phyloP scores from a whole-genome alignment of 495 filamentous ascomycete species.

The Aspergillus funiculosus region DNA sequence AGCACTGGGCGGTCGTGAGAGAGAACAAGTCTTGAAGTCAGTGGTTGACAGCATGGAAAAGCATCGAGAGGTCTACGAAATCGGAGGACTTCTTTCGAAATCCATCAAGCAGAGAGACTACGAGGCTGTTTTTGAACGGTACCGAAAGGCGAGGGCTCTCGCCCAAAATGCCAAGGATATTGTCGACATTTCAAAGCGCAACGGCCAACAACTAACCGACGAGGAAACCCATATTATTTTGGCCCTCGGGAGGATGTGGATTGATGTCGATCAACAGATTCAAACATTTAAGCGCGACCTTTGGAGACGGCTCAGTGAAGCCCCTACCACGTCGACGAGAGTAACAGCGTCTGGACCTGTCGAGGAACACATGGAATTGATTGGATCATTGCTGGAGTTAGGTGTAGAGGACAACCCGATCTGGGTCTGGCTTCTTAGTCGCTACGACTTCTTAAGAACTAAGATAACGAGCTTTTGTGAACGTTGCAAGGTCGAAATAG shows the following conservation, averaged over 20 bases:
- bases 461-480: constrained; percentile 76
- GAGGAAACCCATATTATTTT: constrained; percentile 76
- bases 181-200: constrained; percentile 46
- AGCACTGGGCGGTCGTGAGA: constrained; percentile 83
- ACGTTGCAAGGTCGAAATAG: constrained; percentile 80
- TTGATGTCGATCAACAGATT: constrained; percentile 79
- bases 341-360: constrained; percentile 42
- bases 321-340: constrained; percentile 40
- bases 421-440: constrained; percentile 86
- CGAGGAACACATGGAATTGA: constrained; percentile 86
- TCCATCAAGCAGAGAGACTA: constrained; percentile 86
- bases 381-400: constrained; percentile 78
- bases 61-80: constrained; percentile 73
- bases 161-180: constrained; percentile 65
- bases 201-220: constrained; percentile 53
- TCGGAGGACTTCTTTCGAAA: constrained; percentile 69
- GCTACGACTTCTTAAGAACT: constrained; percentile 79
- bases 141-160: constrained; percentile 67
- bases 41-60: constrained; percentile 68
- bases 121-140: constrained; percentile 79
- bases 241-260: constrained; percentile 89
- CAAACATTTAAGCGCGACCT: constrained; percentile 80
- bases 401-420: constrained; percentile 95
- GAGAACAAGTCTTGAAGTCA: constrained; percentile 76
- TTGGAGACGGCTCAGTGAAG: constrained; percentile 70